These are phyloP conservation scores for Paracorniculantispora psalliotae DNA, from an alignment of 2,329 filamentous ascomycete species.

Conservation along the genomic window DNA sequence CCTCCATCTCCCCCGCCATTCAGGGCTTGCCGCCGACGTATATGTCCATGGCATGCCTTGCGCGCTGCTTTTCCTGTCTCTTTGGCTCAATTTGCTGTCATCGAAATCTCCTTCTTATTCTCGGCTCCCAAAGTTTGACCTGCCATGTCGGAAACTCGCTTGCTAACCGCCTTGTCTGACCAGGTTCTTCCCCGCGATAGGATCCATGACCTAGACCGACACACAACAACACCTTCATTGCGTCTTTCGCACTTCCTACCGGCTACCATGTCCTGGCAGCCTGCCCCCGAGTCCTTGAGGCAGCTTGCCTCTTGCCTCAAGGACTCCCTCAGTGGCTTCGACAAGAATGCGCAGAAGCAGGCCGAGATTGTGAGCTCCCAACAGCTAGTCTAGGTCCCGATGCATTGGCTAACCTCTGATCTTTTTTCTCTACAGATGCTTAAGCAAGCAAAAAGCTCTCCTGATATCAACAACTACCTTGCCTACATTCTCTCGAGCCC, in stretches of 20 bases:
- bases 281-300: constrained; percentile 76
- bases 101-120: background rate
- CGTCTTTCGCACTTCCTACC: background rate
- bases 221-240: background rate
- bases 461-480: constrained; percentile 96
- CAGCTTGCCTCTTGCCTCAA: constrained; percentile 86
- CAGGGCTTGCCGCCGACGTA: background rate
- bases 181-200: constrained; percentile 15
- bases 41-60: background rate
- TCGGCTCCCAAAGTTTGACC: background rate
- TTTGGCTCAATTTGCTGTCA: background rate
- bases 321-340: constrained; percentile 83
- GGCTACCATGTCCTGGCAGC: constrained; percentile 82
- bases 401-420: constrained; percentile 20
- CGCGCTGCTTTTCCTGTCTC: background rate
- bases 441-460: constrained; percentile 76
- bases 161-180: background rate
- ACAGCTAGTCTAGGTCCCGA: constrained; percentile 6
- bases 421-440: constrained; percentile 65
- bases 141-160: background rate
- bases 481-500: constrained; percentile 80
- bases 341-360: constrained; percentile 77
- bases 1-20: constrained; percentile 3
- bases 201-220: constrained; percentile 7
- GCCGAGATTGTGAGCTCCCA: constrained; percentile 68